phyloP scores from a whole-genome alignment of 2,329 filamentous ascomycete species.

The Coleophoma crateriformis region DNA sequence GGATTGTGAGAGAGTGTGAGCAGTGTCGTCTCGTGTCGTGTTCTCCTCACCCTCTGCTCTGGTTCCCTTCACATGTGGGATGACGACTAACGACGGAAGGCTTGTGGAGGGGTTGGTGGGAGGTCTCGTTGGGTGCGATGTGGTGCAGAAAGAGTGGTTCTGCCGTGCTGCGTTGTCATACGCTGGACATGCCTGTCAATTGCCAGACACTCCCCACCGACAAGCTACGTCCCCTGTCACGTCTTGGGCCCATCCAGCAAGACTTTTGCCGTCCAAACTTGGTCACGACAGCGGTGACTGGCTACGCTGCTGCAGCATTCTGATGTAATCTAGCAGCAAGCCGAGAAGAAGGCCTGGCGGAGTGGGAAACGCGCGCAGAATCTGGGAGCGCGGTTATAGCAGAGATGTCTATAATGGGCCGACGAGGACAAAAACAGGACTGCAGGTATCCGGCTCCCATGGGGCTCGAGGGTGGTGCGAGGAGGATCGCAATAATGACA shows the following conservation, averaged over 20 bases:
- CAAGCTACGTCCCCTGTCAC: not conserved
- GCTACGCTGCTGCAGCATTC: not conserved
- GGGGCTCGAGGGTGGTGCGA: too few species aligned
- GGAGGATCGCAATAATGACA: too few species aligned
- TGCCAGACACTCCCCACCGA: conserved; percentile 4
- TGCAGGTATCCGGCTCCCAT: too few species aligned
- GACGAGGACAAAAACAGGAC: too few species aligned
- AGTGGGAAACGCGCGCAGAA: too few species aligned
- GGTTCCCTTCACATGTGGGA: conserved; percentile 8
- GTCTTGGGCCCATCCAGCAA: conserved; percentile 1
- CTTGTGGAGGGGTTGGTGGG: conserved; percentile 12
- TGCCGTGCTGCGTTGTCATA: conserved; percentile 14
- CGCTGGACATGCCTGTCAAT: conserved; percentile 8
- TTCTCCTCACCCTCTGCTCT: not conserved
- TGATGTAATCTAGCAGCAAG: conserved; percentile 15
- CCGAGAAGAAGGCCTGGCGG: too few species aligned
- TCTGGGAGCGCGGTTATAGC: too few species aligned
- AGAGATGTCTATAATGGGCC: too few species aligned
- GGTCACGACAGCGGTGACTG: conserved; percentile 1
- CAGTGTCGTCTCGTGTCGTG: too few species aligned
- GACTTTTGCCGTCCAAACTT: conserved; percentile 8
- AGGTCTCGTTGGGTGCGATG: conserved; percentile 2
- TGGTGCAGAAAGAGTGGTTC: not conserved
- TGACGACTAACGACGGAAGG: conserved; percentile 9
- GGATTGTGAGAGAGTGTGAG: too few species aligned